These are phyloP conservation scores for Dactylis glomerata DNA, from an alignment of 176 grass and related monocot genomes.

Conservation along the genomic window DNA sequence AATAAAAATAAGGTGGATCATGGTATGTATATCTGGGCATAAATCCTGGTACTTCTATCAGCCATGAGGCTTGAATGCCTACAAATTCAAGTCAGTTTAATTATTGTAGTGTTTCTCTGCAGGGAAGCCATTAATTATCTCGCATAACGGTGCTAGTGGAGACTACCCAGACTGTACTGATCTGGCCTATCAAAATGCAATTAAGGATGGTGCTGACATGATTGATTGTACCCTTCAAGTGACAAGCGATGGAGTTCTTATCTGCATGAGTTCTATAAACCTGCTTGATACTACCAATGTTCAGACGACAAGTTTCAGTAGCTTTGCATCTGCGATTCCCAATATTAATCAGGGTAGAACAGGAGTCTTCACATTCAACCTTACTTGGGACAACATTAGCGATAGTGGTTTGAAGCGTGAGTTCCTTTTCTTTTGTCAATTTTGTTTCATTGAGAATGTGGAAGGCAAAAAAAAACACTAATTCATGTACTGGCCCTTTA, in stretches of 20 bases:
- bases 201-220: conserved; percentile 68
- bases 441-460: background rate
- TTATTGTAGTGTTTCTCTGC: conserved; percentile 7
- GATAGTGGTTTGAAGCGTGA: conserved; percentile 58
- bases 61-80: background rate
- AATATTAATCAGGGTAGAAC: background rate
- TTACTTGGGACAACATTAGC: conserved; percentile 61
- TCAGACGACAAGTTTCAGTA: conserved; percentile 38
- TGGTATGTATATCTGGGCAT: conserved; percentile 54
- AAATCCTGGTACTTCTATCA: background rate
- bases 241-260: conserved; percentile 47
- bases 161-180: conserved; percentile 82
- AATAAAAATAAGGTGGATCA: conserved; percentile 47
- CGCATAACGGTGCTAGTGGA: conserved; percentile 82
- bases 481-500: conserved; percentile 8
- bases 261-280: conserved; percentile 88
- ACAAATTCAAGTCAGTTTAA: conserved; percentile 2
- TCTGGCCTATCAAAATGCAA: conserved; percentile 59
- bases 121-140: conserved; percentile 71
- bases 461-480: background rate
- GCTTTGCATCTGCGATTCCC: conserved; percentile 17
- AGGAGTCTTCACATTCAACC: conserved; percentile 87
- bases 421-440: conserved; percentile 22
- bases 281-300: conserved; percentile 53
- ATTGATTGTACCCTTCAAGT: conserved; percentile 90